These are phyloP conservation scores for Malus hybrid DNA, from an alignment of 331 rosid genomes.

Conservation along the genomic window DNA sequence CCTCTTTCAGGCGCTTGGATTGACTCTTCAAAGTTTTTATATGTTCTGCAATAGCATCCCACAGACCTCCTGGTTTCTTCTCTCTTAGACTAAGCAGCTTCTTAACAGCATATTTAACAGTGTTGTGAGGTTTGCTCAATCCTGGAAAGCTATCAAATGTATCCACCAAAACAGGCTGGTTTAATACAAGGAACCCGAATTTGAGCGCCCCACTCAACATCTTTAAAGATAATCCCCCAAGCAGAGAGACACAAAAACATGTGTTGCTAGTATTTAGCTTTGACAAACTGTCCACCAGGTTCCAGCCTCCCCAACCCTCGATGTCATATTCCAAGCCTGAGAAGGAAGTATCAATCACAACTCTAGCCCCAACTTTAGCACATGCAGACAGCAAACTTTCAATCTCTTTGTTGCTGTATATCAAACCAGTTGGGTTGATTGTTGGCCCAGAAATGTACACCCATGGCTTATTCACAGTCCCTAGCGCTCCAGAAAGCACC, in stretches of 20 bases:
- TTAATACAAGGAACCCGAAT: slow-evolving; percentile 72
- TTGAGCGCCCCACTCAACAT: slow-evolving; percentile 70
- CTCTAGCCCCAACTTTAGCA: slow-evolving; percentile 83
- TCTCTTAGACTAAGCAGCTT: slow-evolving; percentile 64
- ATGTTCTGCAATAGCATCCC: slow-evolving; percentile 53
- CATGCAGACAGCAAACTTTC: slow-evolving; percentile 53
- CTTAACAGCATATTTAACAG: slow-evolving; percentile 77
- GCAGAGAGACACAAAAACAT: slow-evolving; percentile 65
- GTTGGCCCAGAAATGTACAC: slow-evolving; percentile 95
- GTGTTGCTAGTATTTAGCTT: slow-evolving; percentile 44
- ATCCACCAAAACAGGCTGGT: slow-evolving; percentile 51
- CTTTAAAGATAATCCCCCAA: slow-evolving; percentile 82
- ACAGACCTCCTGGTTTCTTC: slow-evolving; percentile 52
- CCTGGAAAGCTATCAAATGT: slow-evolving; percentile 68
- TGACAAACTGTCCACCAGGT: slow-evolving; percentile 53
- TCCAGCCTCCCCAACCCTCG: slow-evolving; percentile 80
- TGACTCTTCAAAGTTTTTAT: slow-evolving; percentile 46
- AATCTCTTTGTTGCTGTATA: slow-evolving; percentile 71
- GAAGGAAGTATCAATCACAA: slow-evolving; percentile 75
- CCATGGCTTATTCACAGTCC: slow-evolving; percentile 70
- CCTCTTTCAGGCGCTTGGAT: slow-evolving; percentile 74
- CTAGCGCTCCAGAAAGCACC: slow-evolving; percentile 45
- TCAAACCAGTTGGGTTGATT: slow-evolving; percentile 76
- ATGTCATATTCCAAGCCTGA: slow-evolving; percentile 87
- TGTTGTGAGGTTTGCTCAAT: slow-evolving; percentile 75